Evolutionary conservation across 1,284 basidiomycete genomes (phyloP), one percentile per base, ranked within the genome.

Genomic region (Cerrena zonata): DNA sequence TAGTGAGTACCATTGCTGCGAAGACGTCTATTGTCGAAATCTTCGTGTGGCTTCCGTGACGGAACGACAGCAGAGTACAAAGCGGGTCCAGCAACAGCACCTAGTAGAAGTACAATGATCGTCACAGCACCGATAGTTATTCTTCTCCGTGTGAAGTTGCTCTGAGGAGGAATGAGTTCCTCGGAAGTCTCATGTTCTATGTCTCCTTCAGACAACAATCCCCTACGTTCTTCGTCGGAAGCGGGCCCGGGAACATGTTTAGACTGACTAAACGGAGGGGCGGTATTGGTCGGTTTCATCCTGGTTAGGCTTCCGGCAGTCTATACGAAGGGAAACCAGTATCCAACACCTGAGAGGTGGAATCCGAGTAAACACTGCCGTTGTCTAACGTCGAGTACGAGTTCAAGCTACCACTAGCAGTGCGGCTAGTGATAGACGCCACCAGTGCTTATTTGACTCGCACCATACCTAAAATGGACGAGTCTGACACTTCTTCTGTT

Each of bases 1-100:
- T 80, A 73, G 58, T 89, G 84, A 0, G 88, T 92, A 47, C 88
- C 86, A 60, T 93, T 88, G 11, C 79, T 82, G 49, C 72, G 68
- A 36, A 82, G 58, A 24, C 66, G 65, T 42, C 68, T 60, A 26
- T 70, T 71, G 47, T 69, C 64, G 57, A 73, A 73, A 45, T 65
- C 61, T 12, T 64, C 45, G 47, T 63, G 62, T 11, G 63, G 66
- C 26, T 25, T 40, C 42, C 21, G 42, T 13, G 45, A 59, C 46
- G 51, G 59, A 46, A 48, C 49, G 23, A 25, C 34, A 54, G 15
- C 53, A 36, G n/a, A 51, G 52, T 38, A 58, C 38, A 42, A 52
- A 49, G 49, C 47, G 36, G 40, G 50, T 43, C 23, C 61, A 45
- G 41, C 56, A 54, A 53, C 56, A 24, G 69, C 68, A 21, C 73